Evolutionary conservation across 2,329 filamentous ascomycete species (phyloP).

Genomic region (Xylaria sp.): DNA sequence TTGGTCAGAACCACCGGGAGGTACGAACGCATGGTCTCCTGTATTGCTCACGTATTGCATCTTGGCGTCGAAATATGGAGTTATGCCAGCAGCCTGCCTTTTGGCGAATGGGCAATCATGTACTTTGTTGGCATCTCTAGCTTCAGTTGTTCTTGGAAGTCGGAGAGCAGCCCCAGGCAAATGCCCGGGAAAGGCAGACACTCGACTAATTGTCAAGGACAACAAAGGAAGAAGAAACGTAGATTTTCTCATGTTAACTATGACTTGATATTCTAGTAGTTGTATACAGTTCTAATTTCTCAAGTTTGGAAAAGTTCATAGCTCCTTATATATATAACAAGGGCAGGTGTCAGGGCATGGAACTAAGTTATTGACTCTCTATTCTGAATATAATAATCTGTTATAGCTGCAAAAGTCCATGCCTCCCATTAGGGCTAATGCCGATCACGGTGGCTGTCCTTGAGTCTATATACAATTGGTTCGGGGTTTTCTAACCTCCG

Average conservation of each 20-base stretch:
- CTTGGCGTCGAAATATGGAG: constrained; percentile 19
- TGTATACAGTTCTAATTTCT: too few species aligned
- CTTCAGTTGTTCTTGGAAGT: not conserved
- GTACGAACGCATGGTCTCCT: constrained; percentile 21
- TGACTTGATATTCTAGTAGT: not conserved
- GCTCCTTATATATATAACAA: too few species aligned
- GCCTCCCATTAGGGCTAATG: too few species aligned
- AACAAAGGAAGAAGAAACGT: not conserved
- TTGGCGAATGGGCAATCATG: not conserved
- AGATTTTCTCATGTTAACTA: not conserved
- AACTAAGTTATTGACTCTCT: too few species aligned
- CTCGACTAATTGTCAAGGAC: not conserved
- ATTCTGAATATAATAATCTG: too few species aligned
- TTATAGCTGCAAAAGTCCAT: too few species aligned
- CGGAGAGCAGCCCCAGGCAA: not conserved
- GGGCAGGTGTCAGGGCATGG: too few species aligned
- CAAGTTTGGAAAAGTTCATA: too few species aligned
- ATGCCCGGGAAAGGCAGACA: not conserved
- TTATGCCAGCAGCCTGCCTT: not conserved
- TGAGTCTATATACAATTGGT: too few species aligned
- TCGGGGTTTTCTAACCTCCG: too few species aligned
- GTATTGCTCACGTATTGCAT: constrained; percentile 28
- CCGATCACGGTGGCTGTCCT: too few species aligned
- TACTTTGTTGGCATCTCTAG: not conserved
- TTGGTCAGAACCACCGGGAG: constrained; percentile 8